Base-by-base conservation (phyloP, 768 basidiomycete species). In the Epithele typhae region DNA sequence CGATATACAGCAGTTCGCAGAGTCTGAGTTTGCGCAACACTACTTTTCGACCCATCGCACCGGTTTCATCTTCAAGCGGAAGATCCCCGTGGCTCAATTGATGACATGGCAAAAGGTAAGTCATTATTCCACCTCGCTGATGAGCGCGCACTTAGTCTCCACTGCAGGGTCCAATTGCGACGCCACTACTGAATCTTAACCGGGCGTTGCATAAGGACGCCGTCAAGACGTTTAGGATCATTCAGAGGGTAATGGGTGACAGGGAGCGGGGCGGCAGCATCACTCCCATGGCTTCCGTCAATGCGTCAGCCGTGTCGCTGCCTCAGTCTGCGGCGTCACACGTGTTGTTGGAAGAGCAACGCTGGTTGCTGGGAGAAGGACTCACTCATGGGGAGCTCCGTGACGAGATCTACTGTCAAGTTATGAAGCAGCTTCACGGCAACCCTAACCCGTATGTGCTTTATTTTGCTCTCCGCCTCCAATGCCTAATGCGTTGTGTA, bases 241-340 rank as follows among this genome's bases (percentile, higher is more conserved):
- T 95, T 36, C 94, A 96, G 61, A 85, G 83, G 45, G 80, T 94
- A 37, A 97, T 96, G 92, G 92, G 92, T 32, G 93, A 96, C 59
- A 77, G 91, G 7, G 87, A 92, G 54, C 80, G 80, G 19, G 87
- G 88, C 49, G 67, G 74, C 17, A 54, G 37, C 45, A 0, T 34
- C 2, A 39, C 45, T 35, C 78, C 78, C 4, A 54, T 64, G 9
- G 48, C 49, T 37, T 40, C 59, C 19, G 46, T 51, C 30, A 61
- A 63, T 44, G 59, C 49, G n/a, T 78, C 77, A 2, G 71, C 75
- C 4, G 62, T 70, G 1, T 81, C 79, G 2, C 57, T 82, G 15
- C 56, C 63, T 11, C 62, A 57, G 4, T 9, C 60, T 54, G 50
- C 51, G 57, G 17, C 57, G 54, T 34, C 56, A 66, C 21, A 48